Conservation (phyloP, 2,329 filamentous ascomycete species). For the Ascochyta viciae-villosae region DNA sequence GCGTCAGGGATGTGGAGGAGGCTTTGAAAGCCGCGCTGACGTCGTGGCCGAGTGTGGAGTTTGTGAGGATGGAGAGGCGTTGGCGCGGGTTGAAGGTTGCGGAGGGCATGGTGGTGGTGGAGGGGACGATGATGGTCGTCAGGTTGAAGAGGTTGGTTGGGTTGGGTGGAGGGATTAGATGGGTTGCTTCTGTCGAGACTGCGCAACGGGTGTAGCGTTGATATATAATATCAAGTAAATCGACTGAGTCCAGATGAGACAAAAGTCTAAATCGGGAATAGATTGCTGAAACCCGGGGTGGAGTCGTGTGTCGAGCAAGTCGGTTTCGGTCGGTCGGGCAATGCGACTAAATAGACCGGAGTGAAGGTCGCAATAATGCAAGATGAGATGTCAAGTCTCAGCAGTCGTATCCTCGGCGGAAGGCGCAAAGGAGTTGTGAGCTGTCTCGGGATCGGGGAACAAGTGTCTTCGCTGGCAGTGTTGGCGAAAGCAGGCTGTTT, state of each 20-base stretch:
- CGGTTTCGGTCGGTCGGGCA: conserved; percentile 21
- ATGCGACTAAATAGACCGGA: conserved; percentile 28
- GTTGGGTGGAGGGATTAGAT: background rate
- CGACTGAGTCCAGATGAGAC: background rate
- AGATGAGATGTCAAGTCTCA: conserved; percentile 25
- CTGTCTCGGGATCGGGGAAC: conserved; percentile 40
- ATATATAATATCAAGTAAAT: background rate
- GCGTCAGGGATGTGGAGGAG: conserved; percentile 33
- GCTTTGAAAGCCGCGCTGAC: conserved; percentile 51
- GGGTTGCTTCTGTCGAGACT: background rate
- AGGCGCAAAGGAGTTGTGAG: conserved; percentile 36
- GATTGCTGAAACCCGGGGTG: conserved; percentile 5
- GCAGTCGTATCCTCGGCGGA: conserved; percentile 17
- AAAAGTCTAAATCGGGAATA: background rate
- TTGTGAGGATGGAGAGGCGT: conserved; percentile 52
- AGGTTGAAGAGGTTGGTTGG: background rate
- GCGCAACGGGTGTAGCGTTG: background rate
- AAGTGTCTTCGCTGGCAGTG: conserved; percentile 41
- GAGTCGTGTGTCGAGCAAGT: conserved; percentile 2
- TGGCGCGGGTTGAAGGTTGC: conserved; percentile 46
- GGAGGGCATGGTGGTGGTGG: conserved; percentile 37
- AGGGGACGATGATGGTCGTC: background rate
- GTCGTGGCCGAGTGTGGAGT: conserved; percentile 50
- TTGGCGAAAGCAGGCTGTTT: conserved; percentile 33
- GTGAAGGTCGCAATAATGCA: conserved; percentile 18